Percentiles rank a stretch among this genome's conserved stretches.
phyloP scores from a whole-genome alignment of 2,329 filamentous ascomycete genomes.

The Xylariaceae sp. region DNA sequence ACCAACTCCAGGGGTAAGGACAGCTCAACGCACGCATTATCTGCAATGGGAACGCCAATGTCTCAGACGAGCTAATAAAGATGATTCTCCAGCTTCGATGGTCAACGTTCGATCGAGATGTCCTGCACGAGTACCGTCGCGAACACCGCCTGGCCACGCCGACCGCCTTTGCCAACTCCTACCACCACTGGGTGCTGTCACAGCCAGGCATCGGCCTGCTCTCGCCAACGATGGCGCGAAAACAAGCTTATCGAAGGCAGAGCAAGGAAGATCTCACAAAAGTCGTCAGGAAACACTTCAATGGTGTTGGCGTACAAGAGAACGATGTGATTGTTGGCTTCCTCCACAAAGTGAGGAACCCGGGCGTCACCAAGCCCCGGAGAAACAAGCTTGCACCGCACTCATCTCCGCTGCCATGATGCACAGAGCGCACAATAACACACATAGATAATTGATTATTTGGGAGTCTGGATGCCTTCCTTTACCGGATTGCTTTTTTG shows the following conservation, averaged over 20 bases:
- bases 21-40: conserved; percentile 1
- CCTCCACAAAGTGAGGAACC: conserved; percentile 64
- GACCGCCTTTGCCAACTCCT: conserved; percentile 62
- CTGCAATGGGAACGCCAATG: conserved; percentile 1
- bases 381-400: conserved; percentile 28
- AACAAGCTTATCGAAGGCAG: conserved; percentile 60
- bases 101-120: conserved; percentile 60
- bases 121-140: conserved; percentile 72
- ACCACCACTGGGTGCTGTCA: conserved; percentile 58
- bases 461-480: not conserved
- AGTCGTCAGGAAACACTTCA: conserved; percentile 77
- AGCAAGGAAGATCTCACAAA: conserved; percentile 68
- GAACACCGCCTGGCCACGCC: conserved; percentile 68
- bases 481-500: not conserved
- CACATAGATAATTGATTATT: not conserved
- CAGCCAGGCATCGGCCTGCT: conserved; percentile 62
- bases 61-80: conserved; percentile 10
- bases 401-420: conserved; percentile 29
- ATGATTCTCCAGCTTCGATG: conserved; percentile 52
- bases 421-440: conserved; percentile 1
- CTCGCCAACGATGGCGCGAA: conserved; percentile 72
- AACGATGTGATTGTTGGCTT: conserved; percentile 79
- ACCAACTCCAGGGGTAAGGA: conserved; percentile 25
- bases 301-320: conserved; percentile 72
- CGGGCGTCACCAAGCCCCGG: conserved; percentile 38